Base-by-base conservation (phyloP, 108 stramenopile genomes). In the Discostella stelligeroides region DNA sequence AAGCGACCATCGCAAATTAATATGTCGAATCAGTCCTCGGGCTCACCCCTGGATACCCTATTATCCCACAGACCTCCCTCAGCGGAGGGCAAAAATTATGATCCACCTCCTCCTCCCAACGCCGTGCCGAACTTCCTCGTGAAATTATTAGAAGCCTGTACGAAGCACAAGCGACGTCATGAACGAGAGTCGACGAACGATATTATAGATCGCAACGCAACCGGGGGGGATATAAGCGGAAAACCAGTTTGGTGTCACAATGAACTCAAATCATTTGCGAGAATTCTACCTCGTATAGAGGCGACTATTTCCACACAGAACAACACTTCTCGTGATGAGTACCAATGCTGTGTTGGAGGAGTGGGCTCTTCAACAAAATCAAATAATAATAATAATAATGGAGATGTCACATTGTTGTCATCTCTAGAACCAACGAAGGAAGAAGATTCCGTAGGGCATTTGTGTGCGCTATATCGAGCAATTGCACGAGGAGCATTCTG, bases 391-490 rank as follows among this genome's bases (percentile, higher is more conserved):
- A 27, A 21, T 10, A 37, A 49, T 27, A 23, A 41, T 7, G 28
- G 23, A 27, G 29, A 40, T 2, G 27, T 1, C 14, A 39, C 20
- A 60, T 17, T 5, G 38, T 59, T 17, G 28, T 42, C 39, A n/a
- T 27, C 1, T 15, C 25, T 20, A 17, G 13, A 14, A 23, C 49
- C 13, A 46, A 13, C 23, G 43, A 55, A 38, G 27, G 25, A 21
- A 34, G 49, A 50, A 29, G 86, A 91, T 37, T 27, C 37, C 70
- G 68, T 86, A 10, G 30, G 48, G 8, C 78, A 85, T 72, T 43
- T 92, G 15, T 90, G 89, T 49, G 81, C 85, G 43, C 86, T 92
- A 58, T 92, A 92, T 47, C 56, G 73, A 40, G 72, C 71, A 20
- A 85, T 90, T 15, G 49, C 87, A 38, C 54, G 61, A 2, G 86